Conservation (phyloP, 306 rosid genomes). For the Luffa acutangula region DNA sequence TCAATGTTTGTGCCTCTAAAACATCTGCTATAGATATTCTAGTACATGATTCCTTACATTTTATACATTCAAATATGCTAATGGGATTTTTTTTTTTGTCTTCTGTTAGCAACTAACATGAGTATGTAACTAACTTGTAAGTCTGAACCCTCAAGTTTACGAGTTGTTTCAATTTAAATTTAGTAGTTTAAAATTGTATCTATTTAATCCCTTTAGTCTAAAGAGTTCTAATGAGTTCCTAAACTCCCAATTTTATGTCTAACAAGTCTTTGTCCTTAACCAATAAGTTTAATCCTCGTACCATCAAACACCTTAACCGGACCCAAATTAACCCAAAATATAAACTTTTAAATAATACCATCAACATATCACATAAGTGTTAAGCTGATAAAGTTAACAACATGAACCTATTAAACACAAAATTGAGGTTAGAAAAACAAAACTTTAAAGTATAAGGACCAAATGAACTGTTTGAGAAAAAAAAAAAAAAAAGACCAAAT, state of each 20-base stretch:
- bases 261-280: not conserved
- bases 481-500: too few relatives aligned
- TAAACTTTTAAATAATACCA: not conserved
- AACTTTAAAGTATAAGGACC: not conserved
- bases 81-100: not conserved
- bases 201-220: not conserved
- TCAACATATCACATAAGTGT: not conserved
- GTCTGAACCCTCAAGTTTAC: not conserved
- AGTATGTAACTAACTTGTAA: not conserved
- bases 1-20: constrained; percentile 36
- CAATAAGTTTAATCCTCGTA: not conserved
- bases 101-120: not conserved
- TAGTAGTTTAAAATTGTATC: not conserved
- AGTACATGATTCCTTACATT: constrained; percentile 10
- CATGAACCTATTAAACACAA: not conserved
- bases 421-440: not conserved
- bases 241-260: not conserved
- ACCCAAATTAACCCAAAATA: not conserved
- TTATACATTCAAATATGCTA: not conserved
- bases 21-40: constrained; percentile 13
- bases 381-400: not conserved
- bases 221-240: not conserved
- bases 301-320: not conserved
- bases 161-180: not conserved
- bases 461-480: not conserved